A percentile compares a stretch with the other conserved stretches of the same genome.
phyloP scores from a whole-genome alignment of 305 asterid genomes.

The Fraxinus ornus region DNA sequence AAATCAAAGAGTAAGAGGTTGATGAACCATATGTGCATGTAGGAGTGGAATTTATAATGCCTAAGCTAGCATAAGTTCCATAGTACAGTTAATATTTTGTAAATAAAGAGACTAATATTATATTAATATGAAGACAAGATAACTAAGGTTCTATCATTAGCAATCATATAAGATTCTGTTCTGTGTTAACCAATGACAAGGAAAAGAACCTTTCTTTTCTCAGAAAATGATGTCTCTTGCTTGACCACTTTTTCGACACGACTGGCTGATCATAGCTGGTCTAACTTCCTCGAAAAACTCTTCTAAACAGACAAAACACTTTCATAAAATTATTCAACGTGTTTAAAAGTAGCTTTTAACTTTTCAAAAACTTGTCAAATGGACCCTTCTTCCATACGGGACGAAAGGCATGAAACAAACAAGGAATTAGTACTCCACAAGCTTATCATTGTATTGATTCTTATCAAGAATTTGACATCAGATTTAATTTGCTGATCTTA shows the following conservation, averaged over 20 bases:
- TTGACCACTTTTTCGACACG: not conserved
- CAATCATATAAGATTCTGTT: slow-evolving; percentile 25
- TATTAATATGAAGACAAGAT: slow-evolving; percentile 10
- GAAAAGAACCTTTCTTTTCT: slow-evolving; percentile 24
- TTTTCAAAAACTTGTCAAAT: not conserved
- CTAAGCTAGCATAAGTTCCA: not conserved
- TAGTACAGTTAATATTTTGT: not conserved
- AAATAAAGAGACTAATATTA: not conserved
- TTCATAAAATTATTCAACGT: not conserved
- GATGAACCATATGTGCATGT: slow-evolving; percentile 5
- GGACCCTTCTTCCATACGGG: not conserved
- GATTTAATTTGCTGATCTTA: not conserved
- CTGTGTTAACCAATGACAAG: slow-evolving; percentile 23
- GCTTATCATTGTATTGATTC: not conserved
- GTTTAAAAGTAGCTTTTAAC: not conserved
- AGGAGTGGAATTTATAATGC: slow-evolving; percentile 29
- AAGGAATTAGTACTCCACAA: not conserved
- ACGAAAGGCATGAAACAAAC: not conserved
- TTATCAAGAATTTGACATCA: not conserved
- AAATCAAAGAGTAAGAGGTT: not conserved
- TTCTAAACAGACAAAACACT: too few species aligned
- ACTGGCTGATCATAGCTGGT: not conserved
- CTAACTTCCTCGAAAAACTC: not conserved
- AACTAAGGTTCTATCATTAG: slow-evolving; percentile 24
- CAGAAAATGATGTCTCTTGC: slow-evolving; percentile 23